phyloP scores from a whole-genome alignment of 2,329 filamentous ascomycete species.

The Sclerotiophoma versabilis region DNA sequence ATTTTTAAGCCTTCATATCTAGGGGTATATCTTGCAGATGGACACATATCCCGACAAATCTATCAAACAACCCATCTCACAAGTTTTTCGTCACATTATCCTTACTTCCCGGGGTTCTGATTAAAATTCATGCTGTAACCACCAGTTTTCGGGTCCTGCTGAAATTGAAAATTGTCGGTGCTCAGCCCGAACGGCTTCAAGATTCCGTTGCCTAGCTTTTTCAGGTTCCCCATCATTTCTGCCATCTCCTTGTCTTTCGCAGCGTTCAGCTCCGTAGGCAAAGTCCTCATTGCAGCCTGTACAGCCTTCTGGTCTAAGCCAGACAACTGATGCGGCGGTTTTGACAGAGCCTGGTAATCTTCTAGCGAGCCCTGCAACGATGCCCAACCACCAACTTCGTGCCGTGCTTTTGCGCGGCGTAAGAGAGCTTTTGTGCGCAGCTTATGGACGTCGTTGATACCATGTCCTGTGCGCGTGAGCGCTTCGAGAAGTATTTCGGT shows the following conservation, averaged over 20 bases:
- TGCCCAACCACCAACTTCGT: constrained; percentile 78
- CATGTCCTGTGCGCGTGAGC: constrained; percentile 37
- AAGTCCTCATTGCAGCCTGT: constrained; percentile 66
- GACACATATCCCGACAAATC: not conserved
- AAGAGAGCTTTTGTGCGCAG: constrained; percentile 85
- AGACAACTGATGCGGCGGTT: constrained; percentile 65
- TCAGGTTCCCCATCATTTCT: constrained; percentile 98
- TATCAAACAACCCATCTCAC: not conserved
- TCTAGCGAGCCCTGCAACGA: constrained; percentile 78
- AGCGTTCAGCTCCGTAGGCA: constrained; percentile 74
- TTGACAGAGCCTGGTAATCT: constrained; percentile 75
- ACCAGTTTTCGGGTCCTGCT: constrained; percentile 86
- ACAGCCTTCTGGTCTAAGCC: constrained; percentile 73
- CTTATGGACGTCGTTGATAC: constrained; percentile 69
- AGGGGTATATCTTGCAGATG: constrained; percentile 7
- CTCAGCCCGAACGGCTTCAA: constrained; percentile 92
- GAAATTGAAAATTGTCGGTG: constrained; percentile 94
- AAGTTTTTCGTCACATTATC: not conserved
- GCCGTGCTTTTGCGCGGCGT: constrained; percentile 75
- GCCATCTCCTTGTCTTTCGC: constrained; percentile 88
- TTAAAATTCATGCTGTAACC: constrained; percentile 94
- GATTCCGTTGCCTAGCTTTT: constrained; percentile 88
- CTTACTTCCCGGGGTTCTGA: constrained; percentile 45
- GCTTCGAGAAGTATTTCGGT: constrained; percentile 43
- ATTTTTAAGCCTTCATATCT: not conserved